phyloP scores from a whole-genome alignment of 192 early-diverging fungal genomes.

The Umbelopsis isabellina region DNA sequence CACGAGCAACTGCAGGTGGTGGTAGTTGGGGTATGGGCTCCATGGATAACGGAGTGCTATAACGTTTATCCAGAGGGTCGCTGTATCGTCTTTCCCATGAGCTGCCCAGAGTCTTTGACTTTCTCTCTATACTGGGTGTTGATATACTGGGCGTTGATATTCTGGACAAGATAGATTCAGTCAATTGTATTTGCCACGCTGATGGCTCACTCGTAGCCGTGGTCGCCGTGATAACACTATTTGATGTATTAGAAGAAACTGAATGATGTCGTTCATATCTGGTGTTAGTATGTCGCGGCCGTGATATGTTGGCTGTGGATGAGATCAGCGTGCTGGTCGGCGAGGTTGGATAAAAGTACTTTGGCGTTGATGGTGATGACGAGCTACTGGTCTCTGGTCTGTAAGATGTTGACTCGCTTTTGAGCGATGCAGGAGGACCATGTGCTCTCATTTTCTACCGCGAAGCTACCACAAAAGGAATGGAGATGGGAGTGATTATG shows the following conservation, averaged over 20 bases:
- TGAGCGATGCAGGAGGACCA: too few species aligned
- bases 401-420: neutral
- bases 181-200: neutral
- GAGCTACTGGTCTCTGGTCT: neutral
- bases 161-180: slow-evolving; percentile 2
- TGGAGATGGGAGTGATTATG: neutral
- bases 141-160: slow-evolving; percentile 6
- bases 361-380: neutral
- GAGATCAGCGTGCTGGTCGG: neutral
- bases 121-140: neutral
- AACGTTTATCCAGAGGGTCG: neutral
- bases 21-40: neutral
- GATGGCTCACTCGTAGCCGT: neutral
- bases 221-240: neutral
- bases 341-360: neutral
- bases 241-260: neutral
- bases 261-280: neutral
- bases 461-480: neutral
- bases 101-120: neutral
- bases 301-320: neutral
- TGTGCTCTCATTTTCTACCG: neutral
- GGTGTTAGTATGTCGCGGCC: too few species aligned
- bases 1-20: neutral
- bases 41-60: slow-evolving; percentile 1
- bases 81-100: too few species aligned